Percentiles rank a stretch among this genome's conserved stretches.
Conservation (phyloP, 2,329 filamentous ascomycete genomes). For the Fusarium bactridioides region DNA sequence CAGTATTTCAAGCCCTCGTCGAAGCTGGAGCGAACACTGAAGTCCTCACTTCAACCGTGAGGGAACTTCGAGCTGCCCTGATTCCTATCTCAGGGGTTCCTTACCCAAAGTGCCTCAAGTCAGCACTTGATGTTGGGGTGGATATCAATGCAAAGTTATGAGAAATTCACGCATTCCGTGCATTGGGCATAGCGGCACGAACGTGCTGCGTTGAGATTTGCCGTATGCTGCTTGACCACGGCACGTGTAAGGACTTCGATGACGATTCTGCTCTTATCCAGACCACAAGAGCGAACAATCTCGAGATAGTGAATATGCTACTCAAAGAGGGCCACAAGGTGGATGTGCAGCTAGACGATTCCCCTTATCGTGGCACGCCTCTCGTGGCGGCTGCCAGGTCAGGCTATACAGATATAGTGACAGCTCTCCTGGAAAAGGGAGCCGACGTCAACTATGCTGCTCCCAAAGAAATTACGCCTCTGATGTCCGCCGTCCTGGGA, state of each 20-base stretch:
- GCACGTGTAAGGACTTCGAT: neutral
- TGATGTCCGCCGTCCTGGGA: neutral
- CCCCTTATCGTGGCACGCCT: neutral
- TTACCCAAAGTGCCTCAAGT: neutral
- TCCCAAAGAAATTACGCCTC: neutral
- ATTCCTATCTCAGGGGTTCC: neutral
- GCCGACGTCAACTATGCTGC: neutral
- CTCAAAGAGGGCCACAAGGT: neutral
- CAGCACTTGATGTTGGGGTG: neutral
- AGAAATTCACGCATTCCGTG: neutral
- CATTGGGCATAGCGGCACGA: neutral
- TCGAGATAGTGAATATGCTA: neutral
- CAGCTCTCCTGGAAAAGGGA: neutral
- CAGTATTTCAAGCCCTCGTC: neutral
- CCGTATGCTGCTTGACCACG: neutral
- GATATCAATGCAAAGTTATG: neutral
- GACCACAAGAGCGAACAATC: neutral
- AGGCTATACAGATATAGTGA: neutral
- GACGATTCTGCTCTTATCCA: neutral
- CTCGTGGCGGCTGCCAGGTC: neutral
- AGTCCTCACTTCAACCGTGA: neutral
- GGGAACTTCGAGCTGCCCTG: neutral
- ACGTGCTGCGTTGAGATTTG: neutral
- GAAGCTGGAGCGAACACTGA: neutral
- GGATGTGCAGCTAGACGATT: neutral